These are phyloP conservation scores for Closterium sp. DNA, from an alignment of 139 green algal genomes.

Conservation along the genomic window DNA sequence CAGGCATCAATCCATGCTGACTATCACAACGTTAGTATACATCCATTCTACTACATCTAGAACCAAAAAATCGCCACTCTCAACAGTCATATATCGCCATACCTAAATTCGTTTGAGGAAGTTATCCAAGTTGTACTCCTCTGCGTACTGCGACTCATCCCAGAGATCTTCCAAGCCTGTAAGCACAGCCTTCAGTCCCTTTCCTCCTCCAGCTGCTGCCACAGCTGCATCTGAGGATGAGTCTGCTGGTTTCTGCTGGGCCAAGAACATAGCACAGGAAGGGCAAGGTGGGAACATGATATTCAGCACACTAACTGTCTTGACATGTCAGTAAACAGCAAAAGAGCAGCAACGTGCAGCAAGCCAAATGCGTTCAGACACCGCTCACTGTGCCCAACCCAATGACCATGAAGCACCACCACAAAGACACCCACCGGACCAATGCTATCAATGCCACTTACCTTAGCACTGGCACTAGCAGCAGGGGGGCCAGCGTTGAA, in stretches of 20 bases:
- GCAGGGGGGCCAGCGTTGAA: slow-evolving; percentile 54
- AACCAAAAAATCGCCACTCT: not conserved
- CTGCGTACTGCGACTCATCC: slow-evolving; percentile 84
- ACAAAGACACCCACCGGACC: not conserved
- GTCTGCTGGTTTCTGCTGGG: not conserved
- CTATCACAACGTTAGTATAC: no score
- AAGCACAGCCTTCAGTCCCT: slow-evolving; percentile 69
- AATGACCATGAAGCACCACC: not conserved
- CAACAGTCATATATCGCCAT: not conserved
- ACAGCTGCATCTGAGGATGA: not conserved
- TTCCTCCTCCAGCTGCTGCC: slow-evolving; percentile 13
- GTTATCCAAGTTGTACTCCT: slow-evolving; percentile 76
- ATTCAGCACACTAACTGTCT: not conserved
- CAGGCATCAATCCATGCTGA: no score
- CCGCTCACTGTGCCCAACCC: not conserved
- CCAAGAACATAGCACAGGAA: not conserved
- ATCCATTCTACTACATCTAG: no score
- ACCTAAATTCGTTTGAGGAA: slow-evolving; percentile 57
- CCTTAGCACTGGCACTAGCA: not conserved
- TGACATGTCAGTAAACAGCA: not conserved
- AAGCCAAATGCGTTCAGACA: not conserved
- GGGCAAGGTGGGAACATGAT: not conserved
- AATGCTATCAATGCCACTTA: not conserved
- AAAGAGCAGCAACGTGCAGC: not conserved
- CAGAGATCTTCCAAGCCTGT: slow-evolving; percentile 76